Evolutionary conservation across 1,139 yeast genomes (phyloP).

Genomic region (Zygosaccharomyces sapae): DNA sequence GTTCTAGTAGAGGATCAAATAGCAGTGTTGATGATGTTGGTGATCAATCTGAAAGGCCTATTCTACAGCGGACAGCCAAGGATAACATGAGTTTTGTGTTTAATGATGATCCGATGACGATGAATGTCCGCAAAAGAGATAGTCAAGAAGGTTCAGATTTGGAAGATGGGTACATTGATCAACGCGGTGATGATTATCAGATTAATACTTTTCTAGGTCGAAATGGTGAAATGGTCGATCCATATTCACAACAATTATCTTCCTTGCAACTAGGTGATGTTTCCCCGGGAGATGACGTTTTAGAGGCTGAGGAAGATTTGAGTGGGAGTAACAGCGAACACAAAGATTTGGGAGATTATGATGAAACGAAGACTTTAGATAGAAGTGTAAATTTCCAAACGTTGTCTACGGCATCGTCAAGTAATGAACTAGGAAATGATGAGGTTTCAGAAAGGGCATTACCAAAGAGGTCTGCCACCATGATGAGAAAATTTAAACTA

Average conservation of each 20-base stretch:
- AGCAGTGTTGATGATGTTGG: conserved; percentile 16
- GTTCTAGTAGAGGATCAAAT: conserved; percentile 14
- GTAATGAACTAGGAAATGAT: conserved; percentile 21
- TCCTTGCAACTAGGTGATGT: conserved; percentile 3
- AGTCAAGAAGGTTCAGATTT: conserved; percentile 23
- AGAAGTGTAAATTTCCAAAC: conserved; percentile 18
- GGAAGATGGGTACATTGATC: conserved; percentile 31
- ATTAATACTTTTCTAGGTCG: conserved; percentile 35
- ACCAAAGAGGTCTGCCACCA: conserved; percentile 29
- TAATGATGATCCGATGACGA: conserved; percentile 12
- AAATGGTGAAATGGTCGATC: conserved; percentile 37
- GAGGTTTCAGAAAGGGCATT: conserved; percentile 11
- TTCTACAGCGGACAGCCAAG: conserved; percentile 13
- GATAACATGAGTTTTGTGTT: conserved; percentile 7
- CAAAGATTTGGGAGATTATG: conserved; percentile 31
- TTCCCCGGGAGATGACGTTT: conserved; percentile 11
- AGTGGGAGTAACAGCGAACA: conserved; percentile 17
- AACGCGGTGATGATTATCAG: conserved; percentile 36
- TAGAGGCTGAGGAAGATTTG: conserved; percentile 17
- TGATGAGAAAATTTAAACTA: conserved; percentile 33
- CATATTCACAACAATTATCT: conserved; percentile 20
- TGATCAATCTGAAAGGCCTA: conserved; percentile 23
- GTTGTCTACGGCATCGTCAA: conserved; percentile 18
- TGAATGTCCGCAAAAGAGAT: conserved; percentile 13
- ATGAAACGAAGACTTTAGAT: conserved; percentile 27